Percentiles rank a stretch among this genome's conserved stretches.
phyloP scores from a whole-genome alignment of 495 filamentous ascomycete species.

The Talaromyces thailandensis region DNA sequence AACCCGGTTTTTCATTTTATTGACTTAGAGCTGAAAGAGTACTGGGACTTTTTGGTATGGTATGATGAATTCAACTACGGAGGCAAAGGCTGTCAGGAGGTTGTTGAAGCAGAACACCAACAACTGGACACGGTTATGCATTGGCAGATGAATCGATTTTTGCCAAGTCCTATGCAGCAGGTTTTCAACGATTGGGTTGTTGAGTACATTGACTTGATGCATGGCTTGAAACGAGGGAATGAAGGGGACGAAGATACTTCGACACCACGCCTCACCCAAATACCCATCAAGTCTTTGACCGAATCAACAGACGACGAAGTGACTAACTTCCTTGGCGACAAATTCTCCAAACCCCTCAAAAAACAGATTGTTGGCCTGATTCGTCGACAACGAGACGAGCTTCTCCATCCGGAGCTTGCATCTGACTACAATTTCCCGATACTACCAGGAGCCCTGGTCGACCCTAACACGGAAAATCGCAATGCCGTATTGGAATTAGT shows the following conservation, averaged over 20 bases:
- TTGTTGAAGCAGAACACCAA: conserved; percentile 76
- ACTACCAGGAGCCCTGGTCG: conserved; percentile 62
- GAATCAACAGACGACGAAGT: conserved; percentile 50
- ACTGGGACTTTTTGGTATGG: conserved; percentile 99
- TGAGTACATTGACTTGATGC: conserved; percentile 94
- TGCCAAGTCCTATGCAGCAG: conserved; percentile 70
- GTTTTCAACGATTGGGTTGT: conserved; percentile 89
- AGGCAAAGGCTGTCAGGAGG: conserved; percentile 79
- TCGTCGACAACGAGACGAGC: conserved; percentile 73
- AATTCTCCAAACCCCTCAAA: conserved; percentile 81
- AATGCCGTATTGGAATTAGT: conserved; percentile 86
- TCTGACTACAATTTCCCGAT: conserved; percentile 81
- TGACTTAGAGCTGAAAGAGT: conserved; percentile 95
- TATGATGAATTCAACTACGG: conserved; percentile 99
- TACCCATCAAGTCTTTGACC: conserved; percentile 30
- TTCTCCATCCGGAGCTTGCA: conserved; percentile 81
- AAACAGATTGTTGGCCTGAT: conserved; percentile 76
- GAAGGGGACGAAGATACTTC: conserved; percentile 30
- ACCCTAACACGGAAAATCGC: conserved; percentile 48
- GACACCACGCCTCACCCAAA: conserved; percentile 74
- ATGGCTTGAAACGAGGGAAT: conserved; percentile 63
- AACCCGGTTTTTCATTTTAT: conserved; percentile 97
- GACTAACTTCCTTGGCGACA: conserved; percentile 53
- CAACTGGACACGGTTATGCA: conserved; percentile 92
- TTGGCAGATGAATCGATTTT: conserved; percentile 89